Conservation (phyloP, 1,139 yeast species). For the Zygoascus meyerae region DNA sequence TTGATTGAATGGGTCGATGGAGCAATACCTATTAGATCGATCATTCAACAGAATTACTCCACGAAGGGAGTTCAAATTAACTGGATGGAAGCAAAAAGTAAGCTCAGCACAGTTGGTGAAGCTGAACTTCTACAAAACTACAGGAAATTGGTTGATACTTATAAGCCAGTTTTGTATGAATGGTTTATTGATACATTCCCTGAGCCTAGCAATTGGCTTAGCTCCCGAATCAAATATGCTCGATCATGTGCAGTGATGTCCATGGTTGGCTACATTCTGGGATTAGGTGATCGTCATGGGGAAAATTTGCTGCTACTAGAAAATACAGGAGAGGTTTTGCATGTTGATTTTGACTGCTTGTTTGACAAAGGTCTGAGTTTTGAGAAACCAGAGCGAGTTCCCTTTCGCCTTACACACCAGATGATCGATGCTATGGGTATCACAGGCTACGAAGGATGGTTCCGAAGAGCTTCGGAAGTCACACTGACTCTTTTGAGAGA, state of each 20-base stretch:
- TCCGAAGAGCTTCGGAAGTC: conserved; percentile 80
- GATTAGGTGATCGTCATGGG: conserved; percentile 90
- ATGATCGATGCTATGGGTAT: conserved; percentile 90
- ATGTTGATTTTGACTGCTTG: conserved; percentile 94
- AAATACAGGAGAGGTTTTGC: conserved; percentile 72
- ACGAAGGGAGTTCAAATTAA: conserved; percentile 34
- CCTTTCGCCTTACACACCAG: conserved; percentile 84
- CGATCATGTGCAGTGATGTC: conserved; percentile 95
- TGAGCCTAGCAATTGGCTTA: conserved; percentile 85
- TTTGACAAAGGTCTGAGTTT: conserved; percentile 67
- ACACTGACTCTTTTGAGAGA: conserved; percentile 66
- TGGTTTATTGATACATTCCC: conserved; percentile 91
- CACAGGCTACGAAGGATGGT: conserved; percentile 85
- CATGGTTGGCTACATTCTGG: conserved; percentile 79
- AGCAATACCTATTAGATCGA: conserved; percentile 71
- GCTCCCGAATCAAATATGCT: conserved; percentile 66
- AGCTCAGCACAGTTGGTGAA: conserved; percentile 14
- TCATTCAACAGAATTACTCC: conserved; percentile 45
- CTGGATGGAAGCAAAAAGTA: conserved; percentile 12
- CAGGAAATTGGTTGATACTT: conserved; percentile 29
- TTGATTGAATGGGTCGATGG: conserved; percentile 90
- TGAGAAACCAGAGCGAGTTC: conserved; percentile 86
- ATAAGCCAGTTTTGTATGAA: conserved; percentile 71
- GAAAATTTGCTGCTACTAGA: conserved; percentile 79
- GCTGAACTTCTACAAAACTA: conserved; percentile 14